phyloP scores from a whole-genome alignment of 768 basidiomycete species.

The Hydnomerulius pinastri region DNA sequence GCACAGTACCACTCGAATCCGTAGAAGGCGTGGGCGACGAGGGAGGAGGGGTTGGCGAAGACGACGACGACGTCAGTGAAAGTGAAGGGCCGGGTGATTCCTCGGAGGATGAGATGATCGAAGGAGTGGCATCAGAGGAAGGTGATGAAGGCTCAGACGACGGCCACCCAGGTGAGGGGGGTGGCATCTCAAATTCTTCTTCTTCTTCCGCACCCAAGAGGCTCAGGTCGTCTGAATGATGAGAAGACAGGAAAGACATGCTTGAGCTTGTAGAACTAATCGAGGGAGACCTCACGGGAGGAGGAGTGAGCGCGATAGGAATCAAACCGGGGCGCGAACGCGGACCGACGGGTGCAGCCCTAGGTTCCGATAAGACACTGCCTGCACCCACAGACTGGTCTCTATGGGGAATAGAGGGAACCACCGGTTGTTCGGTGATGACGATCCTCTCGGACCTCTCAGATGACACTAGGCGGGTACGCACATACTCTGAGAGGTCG shows the following conservation, averaged over 20 bases:
- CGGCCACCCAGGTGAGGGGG: slow-evolving; percentile 40
- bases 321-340: slow-evolving; percentile 24
- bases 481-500: slow-evolving; percentile 60
- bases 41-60: slow-evolving; percentile 35
- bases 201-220: slow-evolving; percentile 41
- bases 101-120: slow-evolving; percentile 34
- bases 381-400: slow-evolving; percentile 51
- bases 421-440: slow-evolving; percentile 13
- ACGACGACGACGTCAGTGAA: slow-evolving; percentile 40
- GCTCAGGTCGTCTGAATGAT: slow-evolving; percentile 73
- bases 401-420: slow-evolving; percentile 21
- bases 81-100: slow-evolving; percentile 39
- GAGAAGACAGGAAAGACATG: slow-evolving; percentile 54
- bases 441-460: slow-evolving; percentile 20
- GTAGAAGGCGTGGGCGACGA: slow-evolving; percentile 40
- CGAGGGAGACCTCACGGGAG: slow-evolving; percentile 42
- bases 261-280: slow-evolving; percentile 37
- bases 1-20: slow-evolving; percentile 39
- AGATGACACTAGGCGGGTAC: slow-evolving; percentile 34
- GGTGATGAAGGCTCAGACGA: slow-evolving; percentile 34
- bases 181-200: slow-evolving; percentile 15
- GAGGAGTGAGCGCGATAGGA: slow-evolving; percentile 45
- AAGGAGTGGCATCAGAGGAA: slow-evolving; percentile 30
- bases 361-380: slow-evolving; percentile 37
- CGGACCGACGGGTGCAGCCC: slow-evolving; percentile 26